These are phyloP conservation scores for Kwoniella botswanensis DNA, from an alignment of 768 basidiomycete species.

Conservation along the genomic window DNA sequence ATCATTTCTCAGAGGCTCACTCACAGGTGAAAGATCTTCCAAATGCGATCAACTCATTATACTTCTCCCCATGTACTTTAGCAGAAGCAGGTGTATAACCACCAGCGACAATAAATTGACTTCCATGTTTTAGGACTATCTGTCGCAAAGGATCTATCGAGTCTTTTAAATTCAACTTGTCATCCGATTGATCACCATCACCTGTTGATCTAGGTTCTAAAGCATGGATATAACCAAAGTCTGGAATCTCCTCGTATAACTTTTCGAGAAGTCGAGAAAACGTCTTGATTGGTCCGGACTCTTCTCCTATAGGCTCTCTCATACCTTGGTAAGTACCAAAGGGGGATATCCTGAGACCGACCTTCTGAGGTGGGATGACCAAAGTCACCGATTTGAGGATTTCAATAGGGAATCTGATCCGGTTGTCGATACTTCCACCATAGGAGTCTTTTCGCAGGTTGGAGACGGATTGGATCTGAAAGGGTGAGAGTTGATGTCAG, in stretches of 20 bases:
- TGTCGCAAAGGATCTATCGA: slow-evolving; percentile 6
- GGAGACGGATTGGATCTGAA: slow-evolving; percentile 62
- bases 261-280: slow-evolving; percentile 10
- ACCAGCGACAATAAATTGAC: slow-evolving; percentile 11
- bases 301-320: slow-evolving; percentile 50
- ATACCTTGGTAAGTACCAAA: slow-evolving; percentile 64
- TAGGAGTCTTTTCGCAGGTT: slow-evolving; percentile 70
- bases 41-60: slow-evolving; percentile 22
- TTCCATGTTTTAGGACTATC: not conserved
- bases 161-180: slow-evolving; percentile 10
- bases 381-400: slow-evolving; percentile 64
- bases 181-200: not conserved
- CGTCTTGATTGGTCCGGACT: slow-evolving; percentile 9
- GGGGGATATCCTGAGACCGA: slow-evolving; percentile 66
- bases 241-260: slow-evolving; percentile 4
- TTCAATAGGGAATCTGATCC: slow-evolving; percentile 66
- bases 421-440: slow-evolving; percentile 69
- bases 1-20: not conserved
- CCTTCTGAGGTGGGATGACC: slow-evolving; percentile 64
- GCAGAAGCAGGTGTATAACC: slow-evolving; percentile 15
- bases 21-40: slow-evolving; percentile 21
- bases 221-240: slow-evolving; percentile 21
- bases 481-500: not conserved
- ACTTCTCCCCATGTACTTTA: slow-evolving; percentile 5
- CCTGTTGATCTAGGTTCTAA: slow-evolving; percentile 5